These are phyloP conservation scores for Cercophora newfieldiana DNA, from an alignment of 495 filamentous ascomycete genomes.

Conservation along the genomic window DNA sequence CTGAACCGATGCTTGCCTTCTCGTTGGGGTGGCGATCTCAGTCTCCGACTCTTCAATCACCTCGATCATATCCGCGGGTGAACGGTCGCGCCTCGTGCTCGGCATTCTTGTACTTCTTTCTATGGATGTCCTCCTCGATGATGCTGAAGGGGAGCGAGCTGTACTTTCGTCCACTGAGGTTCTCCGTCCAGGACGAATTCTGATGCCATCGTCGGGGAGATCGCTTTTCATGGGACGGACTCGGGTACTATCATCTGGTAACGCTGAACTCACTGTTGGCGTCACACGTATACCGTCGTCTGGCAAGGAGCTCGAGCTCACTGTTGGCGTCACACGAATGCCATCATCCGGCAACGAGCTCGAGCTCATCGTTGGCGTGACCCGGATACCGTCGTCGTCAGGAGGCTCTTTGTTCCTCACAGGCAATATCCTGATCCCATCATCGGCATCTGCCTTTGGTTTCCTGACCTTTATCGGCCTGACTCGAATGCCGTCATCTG, in stretches of 20 bases:
- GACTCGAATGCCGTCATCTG: constrained; percentile 28
- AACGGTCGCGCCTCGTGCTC: constrained; percentile 31
- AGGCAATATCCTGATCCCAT: constrained; percentile 41
- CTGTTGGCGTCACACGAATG: not conserved
- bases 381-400: constrained; percentile 8
- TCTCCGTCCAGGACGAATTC: constrained; percentile 32
- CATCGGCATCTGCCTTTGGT: not conserved
- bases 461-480: constrained; percentile 9
- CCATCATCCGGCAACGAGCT: constrained; percentile 10
- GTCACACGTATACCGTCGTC: constrained; percentile 31
- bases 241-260: constrained; percentile 32
- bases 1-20: constrained; percentile 20
- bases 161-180: constrained; percentile 32
- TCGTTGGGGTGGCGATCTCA: constrained; percentile 30
- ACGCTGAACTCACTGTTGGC: constrained; percentile 15
- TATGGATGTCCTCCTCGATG: constrained; percentile 33
- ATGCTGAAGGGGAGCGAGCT: constrained; percentile 24
- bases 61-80: constrained; percentile 54
- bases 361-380: not conserved
- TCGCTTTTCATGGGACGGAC: constrained; percentile 19
- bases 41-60: constrained; percentile 37
- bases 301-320: not conserved
- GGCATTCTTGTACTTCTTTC: constrained; percentile 18
- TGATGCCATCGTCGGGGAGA: constrained; percentile 23
- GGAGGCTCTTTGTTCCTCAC: constrained; percentile 20